Percentiles rank a stretch among this genome's conserved stretches.
Evolutionary conservation across 371 early-diverging fungal genomes (phyloP).

Genomic region (Rozella allomycis): DNA sequence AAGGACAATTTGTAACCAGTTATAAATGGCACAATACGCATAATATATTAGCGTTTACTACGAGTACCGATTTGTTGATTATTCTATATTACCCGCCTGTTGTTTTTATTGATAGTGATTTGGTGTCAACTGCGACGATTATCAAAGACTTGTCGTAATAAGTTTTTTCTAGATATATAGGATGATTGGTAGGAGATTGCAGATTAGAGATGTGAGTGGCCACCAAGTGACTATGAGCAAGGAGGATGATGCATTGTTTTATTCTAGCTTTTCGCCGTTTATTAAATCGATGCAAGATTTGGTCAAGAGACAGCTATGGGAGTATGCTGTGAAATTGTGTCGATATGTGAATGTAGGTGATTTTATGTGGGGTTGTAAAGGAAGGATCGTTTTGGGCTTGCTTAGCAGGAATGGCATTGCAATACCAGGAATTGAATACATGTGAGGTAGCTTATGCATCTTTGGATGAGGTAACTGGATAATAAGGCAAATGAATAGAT

Average conservation of each 20-base stretch:
- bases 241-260: constrained; percentile 22
- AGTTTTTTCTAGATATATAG: no score
- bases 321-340: constrained; percentile 24
- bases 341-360: constrained; percentile 17
- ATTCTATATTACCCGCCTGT: constrained; percentile 27
- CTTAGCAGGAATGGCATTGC: constrained; percentile 23
- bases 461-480: constrained; percentile 28
- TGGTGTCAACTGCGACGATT: constrained; percentile 14
- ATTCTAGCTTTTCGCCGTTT: constrained; percentile 21
- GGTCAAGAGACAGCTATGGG: constrained; percentile 25
- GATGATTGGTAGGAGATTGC: constrained; percentile 24
- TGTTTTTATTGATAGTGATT: constrained; percentile 27
- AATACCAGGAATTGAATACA: constrained; percentile 26
- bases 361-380: constrained; percentile 2
- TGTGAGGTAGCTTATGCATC: constrained; percentile 32
- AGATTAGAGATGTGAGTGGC: constrained; percentile 15
- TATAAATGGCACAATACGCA: no score
- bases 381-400: constrained; percentile 25
- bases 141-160: constrained; percentile 15
- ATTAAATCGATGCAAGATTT: constrained; percentile 22
- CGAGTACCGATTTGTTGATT: no score
- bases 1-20: no score
- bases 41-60: no score
- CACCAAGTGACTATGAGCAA: constrained; percentile 19
- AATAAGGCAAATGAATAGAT: no score